Evolutionary conservation across 2,329 filamentous ascomycete species (phyloP).

Genomic region (Fusarium continuum): DNA sequence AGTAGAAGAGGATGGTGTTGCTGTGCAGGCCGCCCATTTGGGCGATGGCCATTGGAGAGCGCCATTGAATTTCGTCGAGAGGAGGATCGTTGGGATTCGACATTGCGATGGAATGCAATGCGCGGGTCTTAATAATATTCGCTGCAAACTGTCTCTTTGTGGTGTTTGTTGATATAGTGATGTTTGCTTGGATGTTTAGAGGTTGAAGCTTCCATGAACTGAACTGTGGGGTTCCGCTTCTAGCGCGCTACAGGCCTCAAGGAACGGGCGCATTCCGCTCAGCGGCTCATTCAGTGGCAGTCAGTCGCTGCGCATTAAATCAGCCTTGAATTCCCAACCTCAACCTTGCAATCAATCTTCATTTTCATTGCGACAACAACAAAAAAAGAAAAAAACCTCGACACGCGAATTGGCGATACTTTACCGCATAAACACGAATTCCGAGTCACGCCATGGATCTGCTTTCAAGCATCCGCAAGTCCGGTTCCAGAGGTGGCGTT

Average conservation of each 20-base stretch:
- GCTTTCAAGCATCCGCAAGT: slow-evolving; percentile 88
- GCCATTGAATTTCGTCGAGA: slow-evolving; percentile 75
- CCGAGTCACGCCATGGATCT: slow-evolving; percentile 76
- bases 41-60: slow-evolving; percentile 59
- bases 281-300: slow-evolving; percentile 14
- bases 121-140: background rate
- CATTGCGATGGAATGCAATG: slow-evolving; percentile 49
- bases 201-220: slow-evolving; percentile 13
- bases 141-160: background rate
- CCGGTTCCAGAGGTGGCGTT: slow-evolving; percentile 88
- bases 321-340: slow-evolving; percentile 4
- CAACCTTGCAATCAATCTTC: background rate
- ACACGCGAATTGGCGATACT: background rate
- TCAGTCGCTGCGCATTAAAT: slow-evolving; percentile 12
- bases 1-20: slow-evolving; percentile 74
- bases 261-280: slow-evolving; percentile 27
- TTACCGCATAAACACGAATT: background rate
- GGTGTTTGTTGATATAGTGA: background rate
- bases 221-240: slow-evolving; percentile 33
- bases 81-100: slow-evolving; percentile 59
- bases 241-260: slow-evolving; percentile 2
- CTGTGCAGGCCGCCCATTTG: slow-evolving; percentile 68
- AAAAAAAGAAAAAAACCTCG: background rate
- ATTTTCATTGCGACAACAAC: background rate
- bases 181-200: slow-evolving; percentile 14